Evolutionary conservation across 2,329 filamentous ascomycete species (phyloP).

Genomic region (Penicillium sp.): DNA sequence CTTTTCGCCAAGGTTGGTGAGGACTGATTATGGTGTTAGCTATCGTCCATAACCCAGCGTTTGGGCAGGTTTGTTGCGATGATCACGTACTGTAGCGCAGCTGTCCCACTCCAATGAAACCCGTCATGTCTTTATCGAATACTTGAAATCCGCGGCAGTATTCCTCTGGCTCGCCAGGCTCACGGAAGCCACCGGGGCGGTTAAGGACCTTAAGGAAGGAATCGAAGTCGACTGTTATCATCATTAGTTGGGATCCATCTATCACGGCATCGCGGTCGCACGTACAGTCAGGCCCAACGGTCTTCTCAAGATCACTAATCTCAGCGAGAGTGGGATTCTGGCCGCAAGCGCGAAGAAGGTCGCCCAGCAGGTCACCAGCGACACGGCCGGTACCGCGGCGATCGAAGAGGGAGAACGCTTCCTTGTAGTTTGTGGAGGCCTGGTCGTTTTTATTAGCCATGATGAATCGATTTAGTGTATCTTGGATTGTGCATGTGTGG

Average conservation of each 20-base stretch:
- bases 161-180: conserved; percentile 95
- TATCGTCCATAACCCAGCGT: neutral
- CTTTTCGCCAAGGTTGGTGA: conserved; percentile 98
- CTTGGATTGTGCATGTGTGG: conserved; percentile 1
- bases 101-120: conserved; percentile 96
- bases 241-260: neutral
- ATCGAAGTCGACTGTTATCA: conserved; percentile 83
- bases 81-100: conserved; percentile 71
- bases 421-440: conserved; percentile 97
- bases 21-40: conserved; percentile 52
- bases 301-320: conserved; percentile 89
- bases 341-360: conserved; percentile 91
- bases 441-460: conserved; percentile 43
- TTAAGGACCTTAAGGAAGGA: conserved; percentile 96
- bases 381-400: conserved; percentile 97
- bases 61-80: neutral
- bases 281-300: conserved; percentile 86
- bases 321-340: conserved; percentile 96
- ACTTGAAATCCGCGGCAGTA: conserved; percentile 99
- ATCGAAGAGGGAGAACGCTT: conserved; percentile 99
- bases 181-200: conserved; percentile 95
- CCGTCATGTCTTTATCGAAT: conserved; percentile 98
- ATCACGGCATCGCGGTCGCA: neutral
- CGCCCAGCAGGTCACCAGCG: conserved; percentile 79
- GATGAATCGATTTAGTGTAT: conserved; percentile 4